Percentiles rank a stretch among this genome's conserved stretches.
These are phyloP conservation scores for Coniosporium apollinis DNA, from an alignment of 495 filamentous ascomycete species.

Conservation along the genomic window DNA sequence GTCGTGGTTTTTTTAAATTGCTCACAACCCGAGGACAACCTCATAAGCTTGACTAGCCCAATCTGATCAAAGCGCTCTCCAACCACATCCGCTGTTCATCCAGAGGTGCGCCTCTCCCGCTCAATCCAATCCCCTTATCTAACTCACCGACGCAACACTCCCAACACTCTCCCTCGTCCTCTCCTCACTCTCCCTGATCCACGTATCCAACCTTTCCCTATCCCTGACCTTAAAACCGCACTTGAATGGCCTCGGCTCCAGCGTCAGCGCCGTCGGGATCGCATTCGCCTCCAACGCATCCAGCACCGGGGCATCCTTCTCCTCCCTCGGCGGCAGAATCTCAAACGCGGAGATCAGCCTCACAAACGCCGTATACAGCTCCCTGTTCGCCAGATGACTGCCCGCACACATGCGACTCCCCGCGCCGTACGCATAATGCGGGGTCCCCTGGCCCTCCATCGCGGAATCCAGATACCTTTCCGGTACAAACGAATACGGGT, in stretches of 20 bases:
- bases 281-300: constrained; percentile 46
- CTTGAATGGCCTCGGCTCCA: constrained; percentile 52
- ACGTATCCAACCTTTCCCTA: constrained; percentile 29
- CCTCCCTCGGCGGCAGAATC: constrained; percentile 32
- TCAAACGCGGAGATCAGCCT: constrained; percentile 51
- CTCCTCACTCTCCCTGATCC: constrained; percentile 32
- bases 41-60: too few species aligned
- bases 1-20: too few species aligned
- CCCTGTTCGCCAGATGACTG: constrained; percentile 49
- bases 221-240: constrained; percentile 32
- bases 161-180: constrained; percentile 42
- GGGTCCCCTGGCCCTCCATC: constrained; percentile 39
- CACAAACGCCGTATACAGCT: constrained; percentile 50
- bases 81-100: too few species aligned
- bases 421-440: constrained; percentile 55
- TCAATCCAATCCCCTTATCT: too few species aligned
- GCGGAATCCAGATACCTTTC: constrained; percentile 43
- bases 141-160: too few species aligned
- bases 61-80: too few species aligned
- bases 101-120: too few species aligned
- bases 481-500: constrained; percentile 39
- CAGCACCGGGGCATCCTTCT: constrained; percentile 37
- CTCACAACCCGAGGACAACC: too few species aligned
- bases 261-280: constrained; percentile 46
- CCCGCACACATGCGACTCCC: constrained; percentile 59